A percentile compares a stretch with the other conserved stretches of the same genome.
Evolutionary conservation across 352 stramenopile genomes (phyloP).

Genomic region (Blastocystis hominis): DNA sequence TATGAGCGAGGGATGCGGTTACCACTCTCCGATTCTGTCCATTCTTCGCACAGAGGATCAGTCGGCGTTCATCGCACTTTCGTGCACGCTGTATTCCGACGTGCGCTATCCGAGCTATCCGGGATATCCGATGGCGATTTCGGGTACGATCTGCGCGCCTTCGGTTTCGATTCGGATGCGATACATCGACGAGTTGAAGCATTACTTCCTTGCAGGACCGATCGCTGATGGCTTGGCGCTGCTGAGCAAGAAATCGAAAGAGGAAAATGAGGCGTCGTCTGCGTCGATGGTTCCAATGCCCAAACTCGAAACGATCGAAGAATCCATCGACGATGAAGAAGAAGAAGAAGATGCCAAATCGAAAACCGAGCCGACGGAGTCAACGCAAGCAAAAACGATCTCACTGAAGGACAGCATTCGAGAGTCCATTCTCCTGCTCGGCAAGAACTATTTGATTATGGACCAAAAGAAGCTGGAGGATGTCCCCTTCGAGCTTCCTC

Average conservation of each 20-base stretch:
- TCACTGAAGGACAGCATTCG: not conserved
- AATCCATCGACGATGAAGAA: not conserved
- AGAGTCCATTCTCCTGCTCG: not conserved
- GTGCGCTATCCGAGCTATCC: not conserved
- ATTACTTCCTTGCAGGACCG: not conserved
- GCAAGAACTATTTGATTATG: not conserved
- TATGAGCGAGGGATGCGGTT: not conserved
- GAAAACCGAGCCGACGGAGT: not conserved
- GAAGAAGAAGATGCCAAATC: not conserved
- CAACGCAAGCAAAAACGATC: not conserved
- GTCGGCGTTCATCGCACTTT: not conserved
- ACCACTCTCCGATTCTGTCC: not conserved
- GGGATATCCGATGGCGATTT: not conserved
- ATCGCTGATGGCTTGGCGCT: not conserved
- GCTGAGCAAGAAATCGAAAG: not conserved
- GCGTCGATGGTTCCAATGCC: not conserved
- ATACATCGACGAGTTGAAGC: constrained; percentile 27
- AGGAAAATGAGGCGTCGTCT: not conserved
- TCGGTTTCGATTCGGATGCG: not conserved
- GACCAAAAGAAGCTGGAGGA: not conserved
- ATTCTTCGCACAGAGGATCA: not conserved
- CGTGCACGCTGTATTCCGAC: not conserved
- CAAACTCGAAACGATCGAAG: not conserved
- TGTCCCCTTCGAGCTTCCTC: not conserved
- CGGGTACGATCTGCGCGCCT: not conserved